Evolutionary conservation across 768 basidiomycete species (phyloP), one percentile per base, ranked within the genome.

Genomic region (Sarcomyxa edulis): DNA sequence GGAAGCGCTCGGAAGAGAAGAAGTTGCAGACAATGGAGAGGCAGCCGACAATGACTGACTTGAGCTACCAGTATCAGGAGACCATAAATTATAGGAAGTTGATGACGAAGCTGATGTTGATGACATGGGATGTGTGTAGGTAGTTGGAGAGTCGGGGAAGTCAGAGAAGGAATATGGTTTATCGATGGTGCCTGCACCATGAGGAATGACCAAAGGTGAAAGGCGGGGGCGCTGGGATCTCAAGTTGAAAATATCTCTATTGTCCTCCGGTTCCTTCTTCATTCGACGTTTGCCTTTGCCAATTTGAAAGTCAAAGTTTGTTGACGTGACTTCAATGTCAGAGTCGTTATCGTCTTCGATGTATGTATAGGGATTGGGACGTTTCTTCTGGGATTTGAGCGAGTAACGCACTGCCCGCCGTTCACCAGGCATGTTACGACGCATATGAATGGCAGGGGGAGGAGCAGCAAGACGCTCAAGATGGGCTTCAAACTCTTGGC

Each of bases 101-200:
- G 42, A 39, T 25, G 37, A 36, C 26, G 26, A n/a, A 8, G 48
- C 49, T 10, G 69, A 70, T 10, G 79, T 81, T 34, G 75, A 80
- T 24, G 79, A 78, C 10, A 54, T 71, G 12, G 70, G 70, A 34
- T 67, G 65, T 6, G 68, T 66, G n/a, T 63, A 51, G 8, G 50
- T 50, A 29, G 60, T 49, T 26, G 50, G 48, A 20, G 59, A 80
- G 37, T 75, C 67, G 38, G 65, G 77, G 4, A 56, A 49, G 3
- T 76, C 76, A 2, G 84, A 84, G 45, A 84, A 81, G 0, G 77
- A 33, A 18, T n/a, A n/a, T n/a, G n/a, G n/a, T n/a, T n/a, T n/a
- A n/a, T n/a, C n/a, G n/a, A n/a, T n/a, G n/a, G n/a, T n/a, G n/a
- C n/a, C n/a, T n/a, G n/a, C n/a, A n/a, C n/a, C n/a, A n/a, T n/a